phyloP scores from a whole-genome alignment of 805 yeast species.

The Zygoascus tannicola region DNA sequence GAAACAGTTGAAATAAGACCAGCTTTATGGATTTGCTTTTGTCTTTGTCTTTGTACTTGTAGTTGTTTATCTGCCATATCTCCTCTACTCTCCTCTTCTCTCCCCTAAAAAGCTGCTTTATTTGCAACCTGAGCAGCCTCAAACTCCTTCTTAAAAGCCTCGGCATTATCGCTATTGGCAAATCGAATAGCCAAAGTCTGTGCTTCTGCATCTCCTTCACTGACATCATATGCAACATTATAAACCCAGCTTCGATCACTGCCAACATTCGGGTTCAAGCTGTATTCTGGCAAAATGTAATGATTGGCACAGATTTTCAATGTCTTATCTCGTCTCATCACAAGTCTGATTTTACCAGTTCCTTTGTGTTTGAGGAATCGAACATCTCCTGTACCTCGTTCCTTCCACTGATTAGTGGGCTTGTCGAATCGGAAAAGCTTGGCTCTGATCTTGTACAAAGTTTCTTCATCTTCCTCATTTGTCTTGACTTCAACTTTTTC shows the following conservation, averaged over 20 bases:
- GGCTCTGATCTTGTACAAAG: conserved; percentile 77
- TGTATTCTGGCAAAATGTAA: conserved; percentile 61
- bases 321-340: conserved; percentile 99
- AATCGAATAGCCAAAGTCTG: conserved; percentile 95
- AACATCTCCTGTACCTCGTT: conserved; percentile 98
- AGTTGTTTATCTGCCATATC: too few species aligned
- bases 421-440: conserved; percentile 84
- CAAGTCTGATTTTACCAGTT: conserved; percentile 72
- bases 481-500: conserved; percentile 96
- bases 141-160: conserved; percentile 86
- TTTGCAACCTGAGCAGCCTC: conserved; percentile 70
- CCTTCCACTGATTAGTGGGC: conserved; percentile 93
- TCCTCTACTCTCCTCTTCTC: too few species aligned
- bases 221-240: conserved; percentile 83
- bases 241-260: conserved; percentile 98
- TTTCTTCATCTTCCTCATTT: conserved; percentile 85
- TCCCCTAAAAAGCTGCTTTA: conserved; percentile 35
- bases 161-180: conserved; percentile 58
- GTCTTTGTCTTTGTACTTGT: too few species aligned
- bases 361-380: conserved; percentile 86
- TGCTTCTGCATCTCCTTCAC: conserved; percentile 95
- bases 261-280: conserved; percentile 86
- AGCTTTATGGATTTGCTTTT: too few species aligned
- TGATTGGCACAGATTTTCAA: conserved; percentile 98
- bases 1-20: too few species aligned